These are phyloP conservation scores for Zizania latifolia DNA, from an alignment of 176 grass and related monocot genomes.

Conservation along the genomic window DNA sequence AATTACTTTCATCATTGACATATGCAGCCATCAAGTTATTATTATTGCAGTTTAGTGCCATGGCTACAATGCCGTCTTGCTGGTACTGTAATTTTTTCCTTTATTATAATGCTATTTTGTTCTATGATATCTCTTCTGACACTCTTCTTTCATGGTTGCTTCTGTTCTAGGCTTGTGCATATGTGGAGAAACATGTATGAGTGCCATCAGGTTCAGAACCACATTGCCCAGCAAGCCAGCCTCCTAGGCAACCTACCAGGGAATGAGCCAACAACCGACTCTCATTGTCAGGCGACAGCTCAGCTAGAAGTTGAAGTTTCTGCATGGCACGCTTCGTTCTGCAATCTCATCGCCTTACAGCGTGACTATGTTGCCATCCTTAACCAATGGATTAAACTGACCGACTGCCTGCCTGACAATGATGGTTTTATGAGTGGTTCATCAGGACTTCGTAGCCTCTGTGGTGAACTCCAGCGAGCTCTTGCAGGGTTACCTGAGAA, in stretches of 20 bases:
- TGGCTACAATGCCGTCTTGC: not conserved
- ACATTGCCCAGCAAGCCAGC: slow-evolving; percentile 68
- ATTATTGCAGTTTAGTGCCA: not conserved
- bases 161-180: slow-evolving; percentile 56
- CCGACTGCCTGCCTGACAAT: slow-evolving; percentile 58
- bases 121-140: not conserved
- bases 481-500: slow-evolving; percentile 67
- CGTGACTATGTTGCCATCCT: slow-evolving; percentile 66
- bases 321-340: slow-evolving; percentile 83
- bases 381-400: slow-evolving; percentile 81
- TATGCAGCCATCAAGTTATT: not conserved
- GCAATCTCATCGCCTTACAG: slow-evolving; percentile 69
- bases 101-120: not conserved
- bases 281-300: slow-evolving; percentile 56
- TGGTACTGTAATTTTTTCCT: slow-evolving; percentile 1
- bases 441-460: slow-evolving; percentile 53
- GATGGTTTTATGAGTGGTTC: slow-evolving; percentile 52
- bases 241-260: slow-evolving; percentile 54
- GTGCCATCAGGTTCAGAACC: slow-evolving; percentile 90
- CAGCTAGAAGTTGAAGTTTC: slow-evolving; percentile 88
- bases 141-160: slow-evolving; percentile 23
- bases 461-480: slow-evolving; percentile 60
- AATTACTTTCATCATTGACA: not conserved
- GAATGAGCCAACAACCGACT: slow-evolving; percentile 76
- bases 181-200: slow-evolving; percentile 98